These are phyloP conservation scores for Boletus patriciae DNA, from an alignment of 768 basidiomycete genomes.

Conservation along the genomic window DNA sequence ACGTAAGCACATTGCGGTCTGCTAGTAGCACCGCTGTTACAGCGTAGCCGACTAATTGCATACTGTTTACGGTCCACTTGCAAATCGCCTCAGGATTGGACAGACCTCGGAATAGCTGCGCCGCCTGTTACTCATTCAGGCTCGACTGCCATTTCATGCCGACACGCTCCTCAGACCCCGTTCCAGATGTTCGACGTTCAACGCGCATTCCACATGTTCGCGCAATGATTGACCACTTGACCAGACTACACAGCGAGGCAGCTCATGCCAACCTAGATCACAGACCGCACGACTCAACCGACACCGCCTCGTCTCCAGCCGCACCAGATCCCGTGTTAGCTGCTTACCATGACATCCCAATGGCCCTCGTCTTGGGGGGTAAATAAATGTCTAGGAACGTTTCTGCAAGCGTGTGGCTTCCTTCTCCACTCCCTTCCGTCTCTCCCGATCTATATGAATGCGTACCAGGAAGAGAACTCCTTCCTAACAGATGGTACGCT, in stretches of 20 bases:
- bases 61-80: no score
- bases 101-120: constrained; percentile 8
- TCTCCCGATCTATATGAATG: not conserved
- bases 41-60: no score
- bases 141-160: constrained; percentile 17
- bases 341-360: constrained; percentile 5
- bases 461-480: not conserved
- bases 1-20: constrained; percentile 16
- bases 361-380: not conserved
- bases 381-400: constrained; percentile 3
- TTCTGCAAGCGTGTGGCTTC: constrained; percentile 2
- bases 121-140: constrained; percentile 10
- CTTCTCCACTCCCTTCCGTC: not conserved
- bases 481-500: constrained; percentile 1
- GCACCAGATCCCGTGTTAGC: constrained; percentile 9
- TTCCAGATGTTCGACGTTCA: constrained; percentile 32
- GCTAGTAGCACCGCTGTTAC: no score
- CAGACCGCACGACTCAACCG: constrained; percentile 18
- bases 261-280: constrained; percentile 25
- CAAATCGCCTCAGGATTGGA: constrained; percentile 3
- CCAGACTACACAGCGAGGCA: constrained; percentile 26
- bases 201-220: constrained; percentile 37
- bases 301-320: constrained; percentile 19
- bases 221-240: constrained; percentile 27
- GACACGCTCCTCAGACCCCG: constrained; percentile 29